A percentile compares a stretch with the other conserved stretches of the same genome.
Conservation (phyloP, 2,329 filamentous ascomycete genomes). For the Bisporella sp. region DNA sequence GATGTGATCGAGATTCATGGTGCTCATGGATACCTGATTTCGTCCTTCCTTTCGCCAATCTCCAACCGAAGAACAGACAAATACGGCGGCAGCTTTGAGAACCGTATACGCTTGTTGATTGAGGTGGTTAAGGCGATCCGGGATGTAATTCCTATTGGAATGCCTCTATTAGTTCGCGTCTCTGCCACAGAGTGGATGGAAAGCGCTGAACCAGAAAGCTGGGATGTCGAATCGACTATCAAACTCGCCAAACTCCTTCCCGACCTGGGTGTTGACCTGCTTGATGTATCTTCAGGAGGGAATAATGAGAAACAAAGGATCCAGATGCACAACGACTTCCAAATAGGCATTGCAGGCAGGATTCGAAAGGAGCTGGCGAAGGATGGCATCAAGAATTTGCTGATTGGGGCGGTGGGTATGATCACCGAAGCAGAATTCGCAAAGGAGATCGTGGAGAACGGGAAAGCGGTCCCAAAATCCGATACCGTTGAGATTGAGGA, state of each 20-base stretch:
- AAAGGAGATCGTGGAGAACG: constrained; percentile 35
- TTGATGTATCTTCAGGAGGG: constrained; percentile 76
- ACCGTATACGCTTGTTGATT: constrained; percentile 54
- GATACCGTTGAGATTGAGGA: constrained; percentile 34
- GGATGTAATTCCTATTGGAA: constrained; percentile 42
- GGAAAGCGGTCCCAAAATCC: constrained; percentile 23
- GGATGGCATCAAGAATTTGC: constrained; percentile 44
- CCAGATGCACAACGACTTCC: constrained; percentile 55
- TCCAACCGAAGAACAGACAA: constrained; percentile 55
- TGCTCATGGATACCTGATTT: constrained; percentile 61
- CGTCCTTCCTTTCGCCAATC: constrained; percentile 55
- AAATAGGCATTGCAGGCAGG: constrained; percentile 63
- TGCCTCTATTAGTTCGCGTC: constrained; percentile 52
- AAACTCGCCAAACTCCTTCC: constrained; percentile 64
- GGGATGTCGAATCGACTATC: constrained; percentile 33
- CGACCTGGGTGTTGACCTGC: constrained; percentile 67
- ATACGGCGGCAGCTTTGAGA: constrained; percentile 60
- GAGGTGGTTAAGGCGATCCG: constrained; percentile 47
- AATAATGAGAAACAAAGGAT: constrained; percentile 49
- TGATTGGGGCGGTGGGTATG: constrained; percentile 68
- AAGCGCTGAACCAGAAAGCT: constrained; percentile 13
- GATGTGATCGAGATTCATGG: constrained; percentile 58
- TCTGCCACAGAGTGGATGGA: constrained; percentile 61
- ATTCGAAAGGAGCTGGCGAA: constrained; percentile 59
- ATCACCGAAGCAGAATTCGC: constrained; percentile 55